Percentiles rank a stretch among this genome's conserved stretches.
phyloP scores from a whole-genome alignment of 371 early-diverging fungal genomes.

The Mortierella sp. region DNA sequence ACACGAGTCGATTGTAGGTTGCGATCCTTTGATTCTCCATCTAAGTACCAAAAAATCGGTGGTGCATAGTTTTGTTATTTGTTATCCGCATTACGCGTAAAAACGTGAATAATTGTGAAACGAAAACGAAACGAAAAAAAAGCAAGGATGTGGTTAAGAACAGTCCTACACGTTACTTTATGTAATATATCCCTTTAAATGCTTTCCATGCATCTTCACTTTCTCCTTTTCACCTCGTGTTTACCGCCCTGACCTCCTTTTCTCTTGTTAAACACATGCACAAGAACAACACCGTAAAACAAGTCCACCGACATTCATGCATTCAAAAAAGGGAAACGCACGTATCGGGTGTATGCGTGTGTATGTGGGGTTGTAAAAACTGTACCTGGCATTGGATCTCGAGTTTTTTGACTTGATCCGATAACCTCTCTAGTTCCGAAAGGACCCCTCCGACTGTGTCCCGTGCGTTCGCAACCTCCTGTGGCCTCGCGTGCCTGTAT shows the following conservation, averaged over 20 bases:
- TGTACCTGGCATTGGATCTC: slow-evolving; percentile 29
- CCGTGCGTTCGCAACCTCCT: slow-evolving; percentile 5
- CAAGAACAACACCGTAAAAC: not conserved
- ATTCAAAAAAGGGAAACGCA: not conserved
- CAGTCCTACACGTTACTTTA: not conserved
- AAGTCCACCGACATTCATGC: not conserved
- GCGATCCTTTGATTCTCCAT: slow-evolving; percentile 40
- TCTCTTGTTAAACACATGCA: slow-evolving; percentile 9
- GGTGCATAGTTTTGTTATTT: not conserved
- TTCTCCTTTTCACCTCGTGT: not conserved
- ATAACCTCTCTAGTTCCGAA: slow-evolving; percentile 19
- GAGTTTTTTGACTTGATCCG: slow-evolving; percentile 26
- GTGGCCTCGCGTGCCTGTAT: slow-evolving; percentile 3
- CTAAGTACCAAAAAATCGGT: not conserved
- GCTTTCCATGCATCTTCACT: not conserved
- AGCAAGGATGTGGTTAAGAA: not conserved
- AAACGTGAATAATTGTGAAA: not conserved
- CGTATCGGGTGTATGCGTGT: not conserved
- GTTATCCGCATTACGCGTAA: not conserved
- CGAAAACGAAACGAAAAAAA: not conserved
- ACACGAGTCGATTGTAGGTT: slow-evolving; percentile 24
- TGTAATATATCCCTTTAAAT: not conserved
- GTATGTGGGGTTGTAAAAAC: not conserved
- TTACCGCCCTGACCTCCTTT: not conserved
- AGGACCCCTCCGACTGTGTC: slow-evolving; percentile 19